These are phyloP conservation scores for Psidium friedrichsthalianum DNA, from an alignment of 345 rosid genomes.

Conservation along the genomic window DNA sequence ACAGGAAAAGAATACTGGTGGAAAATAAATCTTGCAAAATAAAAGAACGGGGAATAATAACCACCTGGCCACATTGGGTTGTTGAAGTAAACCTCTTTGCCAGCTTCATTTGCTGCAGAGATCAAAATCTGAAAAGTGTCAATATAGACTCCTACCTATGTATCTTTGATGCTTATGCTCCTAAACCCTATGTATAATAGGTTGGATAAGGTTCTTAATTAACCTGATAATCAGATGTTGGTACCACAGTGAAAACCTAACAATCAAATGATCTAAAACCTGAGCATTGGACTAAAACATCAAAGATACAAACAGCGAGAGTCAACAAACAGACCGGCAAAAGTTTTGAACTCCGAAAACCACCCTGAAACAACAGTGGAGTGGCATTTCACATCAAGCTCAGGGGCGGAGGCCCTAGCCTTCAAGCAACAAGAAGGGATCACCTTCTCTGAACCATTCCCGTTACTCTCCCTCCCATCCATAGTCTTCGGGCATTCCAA, in stretches of 20 bases:
- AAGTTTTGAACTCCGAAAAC: slow-evolving; percentile 68
- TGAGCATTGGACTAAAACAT: neutral
- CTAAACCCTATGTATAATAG: neutral
- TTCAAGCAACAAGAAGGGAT: slow-evolving; percentile 91
- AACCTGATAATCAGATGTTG: neutral
- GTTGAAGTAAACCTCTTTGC: slow-evolving; percentile 65
- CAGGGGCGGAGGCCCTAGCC: slow-evolving; percentile 73
- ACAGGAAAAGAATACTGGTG: neutral
- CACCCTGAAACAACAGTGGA: slow-evolving; percentile 99
- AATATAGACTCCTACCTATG: neutral
- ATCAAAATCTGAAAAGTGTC: neutral
- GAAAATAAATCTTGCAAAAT: neutral
- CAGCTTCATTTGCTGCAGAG: slow-evolving; percentile 28
- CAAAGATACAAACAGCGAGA: neutral
- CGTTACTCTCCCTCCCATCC: slow-evolving; percentile 90
- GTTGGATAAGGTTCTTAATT: neutral
- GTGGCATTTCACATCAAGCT: slow-evolving; percentile 80
- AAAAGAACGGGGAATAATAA: neutral
- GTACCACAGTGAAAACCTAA: neutral
- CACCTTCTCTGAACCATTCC: slow-evolving; percentile 34
- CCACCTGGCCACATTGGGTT: slow-evolving; percentile 99
- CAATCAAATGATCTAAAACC: neutral
- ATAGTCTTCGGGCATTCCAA: slow-evolving; percentile 94
- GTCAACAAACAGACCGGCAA: slow-evolving; percentile 36
- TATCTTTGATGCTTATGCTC: neutral